Evolutionary conservation across 2,329 filamentous ascomycete genomes (phyloP).

Genomic region (Colletotrichum acutatum): DNA sequence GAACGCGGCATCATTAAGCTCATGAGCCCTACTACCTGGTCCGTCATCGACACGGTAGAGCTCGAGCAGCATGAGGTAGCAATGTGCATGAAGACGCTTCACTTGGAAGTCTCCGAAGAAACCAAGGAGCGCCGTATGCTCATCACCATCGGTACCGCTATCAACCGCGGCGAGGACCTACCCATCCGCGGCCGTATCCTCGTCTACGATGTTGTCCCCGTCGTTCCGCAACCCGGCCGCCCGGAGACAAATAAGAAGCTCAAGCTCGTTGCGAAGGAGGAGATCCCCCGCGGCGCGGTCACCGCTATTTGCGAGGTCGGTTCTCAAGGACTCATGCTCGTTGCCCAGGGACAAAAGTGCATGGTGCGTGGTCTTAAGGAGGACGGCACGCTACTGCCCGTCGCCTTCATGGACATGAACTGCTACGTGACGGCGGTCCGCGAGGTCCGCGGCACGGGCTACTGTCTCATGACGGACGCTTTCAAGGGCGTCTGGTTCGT

Average conservation of each 20-base stretch:
- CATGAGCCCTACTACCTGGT: conserved; percentile 81
- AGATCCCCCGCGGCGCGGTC: conserved; percentile 90
- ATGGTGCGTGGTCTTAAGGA: conserved; percentile 97
- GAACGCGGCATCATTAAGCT: conserved; percentile 82
- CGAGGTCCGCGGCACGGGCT: conserved; percentile 82
- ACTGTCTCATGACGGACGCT: conserved; percentile 89
- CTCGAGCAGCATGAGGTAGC: conserved; percentile 82
- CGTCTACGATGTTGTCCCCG: conserved; percentile 90
- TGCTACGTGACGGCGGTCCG: conserved; percentile 91
- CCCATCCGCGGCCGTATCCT: conserved; percentile 86
- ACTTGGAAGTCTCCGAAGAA: conserved; percentile 89
- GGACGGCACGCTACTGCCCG: conserved; percentile 89
- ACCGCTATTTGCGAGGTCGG: conserved; percentile 87
- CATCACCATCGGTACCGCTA: conserved; percentile 85
- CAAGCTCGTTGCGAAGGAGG: conserved; percentile 88
- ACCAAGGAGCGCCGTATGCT: conserved; percentile 88
- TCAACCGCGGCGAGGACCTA: conserved; percentile 90
- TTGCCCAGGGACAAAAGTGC: conserved; percentile 95
- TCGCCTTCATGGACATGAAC: conserved; percentile 98
- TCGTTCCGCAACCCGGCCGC: conserved; percentile 87
- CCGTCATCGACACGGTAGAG: conserved; percentile 78
- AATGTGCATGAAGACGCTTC: conserved; percentile 84
- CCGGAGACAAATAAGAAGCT: conserved; percentile 89
- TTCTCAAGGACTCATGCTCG: conserved; percentile 87
- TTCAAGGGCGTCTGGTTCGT: conserved; percentile 97